These are phyloP conservation scores for Ascochyta koolunga DNA, from an alignment of 2,329 filamentous ascomycete genomes.

Conservation along the genomic window DNA sequence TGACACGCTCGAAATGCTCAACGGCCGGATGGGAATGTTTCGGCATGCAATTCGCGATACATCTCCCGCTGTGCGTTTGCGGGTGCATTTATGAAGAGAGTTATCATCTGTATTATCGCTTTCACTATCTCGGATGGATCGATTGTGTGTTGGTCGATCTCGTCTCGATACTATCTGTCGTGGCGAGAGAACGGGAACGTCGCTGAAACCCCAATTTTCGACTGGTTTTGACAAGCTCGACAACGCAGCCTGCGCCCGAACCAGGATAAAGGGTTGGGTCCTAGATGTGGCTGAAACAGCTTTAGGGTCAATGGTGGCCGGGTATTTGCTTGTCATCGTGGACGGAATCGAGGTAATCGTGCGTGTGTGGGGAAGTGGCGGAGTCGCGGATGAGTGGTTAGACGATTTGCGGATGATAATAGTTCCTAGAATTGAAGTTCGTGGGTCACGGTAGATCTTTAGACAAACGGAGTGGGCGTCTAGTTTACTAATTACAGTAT, in stretches of 20 bases:
- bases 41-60: neutral
- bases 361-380: neutral
- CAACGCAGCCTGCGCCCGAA: neutral
- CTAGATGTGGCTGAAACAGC: neutral
- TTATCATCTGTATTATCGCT: neutral
- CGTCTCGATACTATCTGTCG: neutral
- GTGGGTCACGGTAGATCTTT: neutral
- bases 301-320: neutral
- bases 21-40: neutral
- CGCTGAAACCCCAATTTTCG: neutral
- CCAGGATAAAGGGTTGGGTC: neutral
- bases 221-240: neutral
- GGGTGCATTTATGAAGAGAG: neutral
- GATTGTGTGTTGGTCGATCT: neutral
- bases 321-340: neutral
- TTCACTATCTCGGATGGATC: neutral
- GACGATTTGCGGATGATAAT: too few relatives aligned
- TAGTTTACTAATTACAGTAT: neutral
- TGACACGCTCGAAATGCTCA: neutral
- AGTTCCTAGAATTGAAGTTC: too few relatives aligned
- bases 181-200: neutral
- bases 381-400: too few relatives aligned
- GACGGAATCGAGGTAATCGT: neutral
- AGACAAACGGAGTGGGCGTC: neutral
- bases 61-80: neutral